phyloP scores from a whole-genome alignment of 805 yeast genomes.

The Myxozyma nipponensis region DNA sequence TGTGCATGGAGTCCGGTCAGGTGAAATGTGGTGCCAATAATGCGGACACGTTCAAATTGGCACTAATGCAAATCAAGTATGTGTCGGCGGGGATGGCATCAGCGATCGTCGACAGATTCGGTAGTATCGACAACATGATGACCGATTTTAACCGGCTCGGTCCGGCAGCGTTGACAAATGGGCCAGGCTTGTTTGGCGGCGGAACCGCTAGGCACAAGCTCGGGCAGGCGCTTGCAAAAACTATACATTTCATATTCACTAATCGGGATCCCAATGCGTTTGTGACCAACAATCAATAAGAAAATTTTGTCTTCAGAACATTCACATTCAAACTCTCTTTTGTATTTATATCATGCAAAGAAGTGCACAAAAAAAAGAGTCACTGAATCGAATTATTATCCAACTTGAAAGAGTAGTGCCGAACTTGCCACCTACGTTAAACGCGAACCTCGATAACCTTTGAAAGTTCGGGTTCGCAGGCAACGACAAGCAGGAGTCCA shows the following conservation, averaged over 20 bases:
- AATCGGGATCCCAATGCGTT: slow-evolving; percentile 19
- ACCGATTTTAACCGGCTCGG: slow-evolving; percentile 1
- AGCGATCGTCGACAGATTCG: slow-evolving; percentile 10
- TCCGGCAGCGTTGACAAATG: slow-evolving; percentile 6
- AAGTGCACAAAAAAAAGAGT: too few relatives aligned
- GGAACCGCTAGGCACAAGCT: slow-evolving; percentile 1
- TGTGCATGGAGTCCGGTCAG: slow-evolving; percentile 26
- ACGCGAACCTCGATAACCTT: too few relatives aligned
- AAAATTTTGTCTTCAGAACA: slow-evolving; percentile 19
- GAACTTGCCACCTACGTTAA: too few relatives aligned
- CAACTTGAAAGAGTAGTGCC: too few relatives aligned
- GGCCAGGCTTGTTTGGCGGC: slow-evolving; percentile 3
- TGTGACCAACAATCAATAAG: background rate
- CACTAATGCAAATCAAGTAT: slow-evolving; percentile 15
- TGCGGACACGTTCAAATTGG: slow-evolving; percentile 11
- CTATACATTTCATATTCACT: slow-evolving; percentile 12
- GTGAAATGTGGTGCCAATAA: slow-evolving; percentile 14
- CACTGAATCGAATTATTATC: too few relatives aligned
- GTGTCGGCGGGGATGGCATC: slow-evolving; percentile 19
- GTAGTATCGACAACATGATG: slow-evolving; percentile 18
- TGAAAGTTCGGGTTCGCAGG: too few relatives aligned
- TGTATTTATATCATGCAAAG: slow-evolving; percentile 11
- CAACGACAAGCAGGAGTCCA: too few relatives aligned
- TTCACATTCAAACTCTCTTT: slow-evolving; percentile 22
- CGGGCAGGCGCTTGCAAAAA: slow-evolving; percentile 16